Evolutionary conservation across 306 rosid species (phyloP).

Genomic region (Sophora flavescens): DNA sequence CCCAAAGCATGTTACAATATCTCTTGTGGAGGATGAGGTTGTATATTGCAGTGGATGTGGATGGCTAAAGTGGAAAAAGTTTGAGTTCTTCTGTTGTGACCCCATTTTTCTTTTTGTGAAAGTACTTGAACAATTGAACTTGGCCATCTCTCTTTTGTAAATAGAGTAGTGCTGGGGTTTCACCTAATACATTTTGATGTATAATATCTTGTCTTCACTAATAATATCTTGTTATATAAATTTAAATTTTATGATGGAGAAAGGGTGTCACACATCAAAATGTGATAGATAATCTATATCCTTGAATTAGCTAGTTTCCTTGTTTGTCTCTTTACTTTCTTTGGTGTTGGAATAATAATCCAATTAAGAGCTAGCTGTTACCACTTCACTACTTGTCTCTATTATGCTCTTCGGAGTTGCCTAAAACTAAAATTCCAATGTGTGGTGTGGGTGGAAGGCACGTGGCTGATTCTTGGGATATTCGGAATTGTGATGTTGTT

Average conservation of each 20-base stretch:
- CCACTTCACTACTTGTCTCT: constrained; percentile 27
- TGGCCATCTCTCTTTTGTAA: not conserved
- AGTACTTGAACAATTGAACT: constrained; percentile 3
- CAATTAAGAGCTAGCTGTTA: constrained; percentile 20
- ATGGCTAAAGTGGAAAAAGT: constrained; percentile 68
- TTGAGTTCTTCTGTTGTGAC: constrained; percentile 39
- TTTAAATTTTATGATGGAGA: too few species aligned
- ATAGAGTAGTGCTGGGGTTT: not conserved
- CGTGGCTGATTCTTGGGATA: constrained; percentile 39
- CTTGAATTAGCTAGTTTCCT: too few species aligned
- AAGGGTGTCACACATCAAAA: too few species aligned
- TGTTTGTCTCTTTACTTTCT: not conserved
- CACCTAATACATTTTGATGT: too few species aligned
- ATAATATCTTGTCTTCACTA: too few species aligned
- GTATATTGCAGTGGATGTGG: constrained; percentile 56
- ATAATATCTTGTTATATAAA: too few species aligned
- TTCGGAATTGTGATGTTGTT: constrained; percentile 36
- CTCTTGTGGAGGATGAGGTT: constrained; percentile 38
- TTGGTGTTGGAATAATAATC: constrained; percentile 10
- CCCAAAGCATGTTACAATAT: constrained; percentile 48
- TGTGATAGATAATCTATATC: too few species aligned
- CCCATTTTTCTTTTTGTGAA: constrained; percentile 42
- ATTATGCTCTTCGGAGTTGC: constrained; percentile 33
- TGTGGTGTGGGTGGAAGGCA: constrained; percentile 18
- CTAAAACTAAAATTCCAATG: not conserved